Evolutionary conservation across 331 rosid species (phyloP).

Genomic region (Pyrus hybrid): DNA sequence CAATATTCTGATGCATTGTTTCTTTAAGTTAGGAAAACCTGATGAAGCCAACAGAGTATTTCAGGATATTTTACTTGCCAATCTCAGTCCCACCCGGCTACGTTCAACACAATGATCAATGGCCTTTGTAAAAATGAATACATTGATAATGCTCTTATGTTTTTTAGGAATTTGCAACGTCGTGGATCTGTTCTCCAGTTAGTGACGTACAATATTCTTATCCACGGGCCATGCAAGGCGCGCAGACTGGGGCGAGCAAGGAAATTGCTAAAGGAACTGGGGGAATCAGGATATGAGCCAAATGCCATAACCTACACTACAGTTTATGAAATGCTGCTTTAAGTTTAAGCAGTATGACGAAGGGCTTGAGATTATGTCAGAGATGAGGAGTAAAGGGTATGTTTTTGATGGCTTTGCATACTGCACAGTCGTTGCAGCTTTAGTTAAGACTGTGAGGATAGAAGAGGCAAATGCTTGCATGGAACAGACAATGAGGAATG

Average conservation of each 20-base stretch:
- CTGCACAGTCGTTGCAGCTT: constrained; percentile 63
- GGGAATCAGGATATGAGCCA: constrained; percentile 44
- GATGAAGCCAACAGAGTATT: constrained; percentile 63
- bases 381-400: constrained; percentile 56
- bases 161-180: constrained; percentile 52
- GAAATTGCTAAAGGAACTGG: constrained; percentile 41
- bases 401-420: constrained; percentile 62
- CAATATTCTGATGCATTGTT: constrained; percentile 66
- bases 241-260: constrained; percentile 34
- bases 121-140: constrained; percentile 65
- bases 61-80: constrained; percentile 27
- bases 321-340: constrained; percentile 62
- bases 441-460: constrained; percentile 51
- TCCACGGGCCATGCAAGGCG: constrained; percentile 67
- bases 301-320: constrained; percentile 57
- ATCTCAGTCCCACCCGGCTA: constrained; percentile 23
- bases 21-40: constrained; percentile 66
- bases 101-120: constrained; percentile 56
- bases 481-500: constrained; percentile 37
- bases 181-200: constrained; percentile 48
- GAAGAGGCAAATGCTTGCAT: constrained; percentile 45
- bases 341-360: constrained; percentile 29
- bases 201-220: constrained; percentile 56
- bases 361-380: constrained; percentile 55
- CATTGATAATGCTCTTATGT: constrained; percentile 41